These are phyloP conservation scores for Fusarium falciforme DNA, from an alignment of 2,329 filamentous ascomycete genomes.

Conservation along the genomic window DNA sequence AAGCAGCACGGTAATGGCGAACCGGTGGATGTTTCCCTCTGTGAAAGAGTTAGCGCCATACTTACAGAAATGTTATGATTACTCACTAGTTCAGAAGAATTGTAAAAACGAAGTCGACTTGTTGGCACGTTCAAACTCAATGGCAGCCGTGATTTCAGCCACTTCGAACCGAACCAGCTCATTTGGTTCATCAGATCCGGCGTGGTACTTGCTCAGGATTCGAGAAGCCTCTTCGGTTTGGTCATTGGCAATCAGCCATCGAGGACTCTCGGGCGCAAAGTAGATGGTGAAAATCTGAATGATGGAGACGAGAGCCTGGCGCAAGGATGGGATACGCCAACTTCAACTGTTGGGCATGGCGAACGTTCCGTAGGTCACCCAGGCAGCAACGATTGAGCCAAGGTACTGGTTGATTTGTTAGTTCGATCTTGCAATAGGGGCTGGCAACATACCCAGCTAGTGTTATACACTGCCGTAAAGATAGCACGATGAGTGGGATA, in stretches of 20 bases:
- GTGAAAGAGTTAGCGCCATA: background rate
- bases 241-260: background rate
- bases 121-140: background rate
- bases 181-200: background rate
- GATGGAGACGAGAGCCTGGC: background rate
- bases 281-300: background rate
- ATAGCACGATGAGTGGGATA: background rate
- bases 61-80: background rate
- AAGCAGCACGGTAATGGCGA: background rate
- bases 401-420: background rate
- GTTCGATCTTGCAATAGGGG: background rate
- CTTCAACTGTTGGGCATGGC: background rate
- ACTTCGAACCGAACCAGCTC: background rate
- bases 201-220: background rate
- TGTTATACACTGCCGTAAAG: background rate
- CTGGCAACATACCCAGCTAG: background rate
- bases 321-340: background rate
- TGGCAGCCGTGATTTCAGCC: background rate
- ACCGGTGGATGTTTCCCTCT: background rate
- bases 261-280: background rate
- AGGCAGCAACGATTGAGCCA: background rate
- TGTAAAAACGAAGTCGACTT: background rate
- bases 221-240: background rate
- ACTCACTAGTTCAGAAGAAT: background rate
- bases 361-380: background rate